phyloP scores from a whole-genome alignment of 1,284 basidiomycete genomes.

The Schizophyllum amplum region DNA sequence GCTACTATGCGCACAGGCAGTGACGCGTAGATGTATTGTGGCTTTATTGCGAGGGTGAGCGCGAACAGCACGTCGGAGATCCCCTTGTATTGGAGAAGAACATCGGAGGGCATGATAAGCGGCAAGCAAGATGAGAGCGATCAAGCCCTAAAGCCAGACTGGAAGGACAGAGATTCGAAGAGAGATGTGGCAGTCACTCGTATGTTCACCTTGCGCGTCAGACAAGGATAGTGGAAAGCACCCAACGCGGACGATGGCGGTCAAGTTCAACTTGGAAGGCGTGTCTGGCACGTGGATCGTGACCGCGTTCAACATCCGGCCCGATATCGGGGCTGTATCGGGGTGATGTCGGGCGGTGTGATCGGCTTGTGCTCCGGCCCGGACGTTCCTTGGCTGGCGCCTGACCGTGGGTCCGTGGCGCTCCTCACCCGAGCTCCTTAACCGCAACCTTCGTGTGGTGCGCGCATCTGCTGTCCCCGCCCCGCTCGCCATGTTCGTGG shows the following conservation, averaged over 20 bases:
- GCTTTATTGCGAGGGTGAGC: slow-evolving; percentile 15
- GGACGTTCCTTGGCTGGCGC: no score
- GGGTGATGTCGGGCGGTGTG: neutral
- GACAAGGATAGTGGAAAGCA: no score
- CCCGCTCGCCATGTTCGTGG: neutral
- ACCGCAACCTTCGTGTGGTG: neutral
- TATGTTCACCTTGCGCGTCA: no score
- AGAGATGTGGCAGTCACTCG: no score
- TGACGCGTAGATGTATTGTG: slow-evolving; percentile 17
- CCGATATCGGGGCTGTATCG: no score
- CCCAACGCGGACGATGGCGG: neutral
- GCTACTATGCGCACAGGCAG: slow-evolving; percentile 9
- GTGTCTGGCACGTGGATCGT: neutral
- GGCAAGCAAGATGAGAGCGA: neutral
- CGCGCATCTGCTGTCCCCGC: neutral
- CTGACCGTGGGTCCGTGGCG: no score
- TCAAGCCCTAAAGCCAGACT: no score
- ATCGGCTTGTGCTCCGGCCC: no score
- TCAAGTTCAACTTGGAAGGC: neutral
- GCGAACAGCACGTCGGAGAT: slow-evolving; percentile 17
- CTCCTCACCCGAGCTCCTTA: no score
- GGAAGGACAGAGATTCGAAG: no score
- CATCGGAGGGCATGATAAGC: neutral
- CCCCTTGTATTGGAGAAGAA: slow-evolving; percentile 17
- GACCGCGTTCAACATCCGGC: neutral